Conservation (phyloP, 2,329 filamentous ascomycete genomes). For the Didymella sp. region DNA sequence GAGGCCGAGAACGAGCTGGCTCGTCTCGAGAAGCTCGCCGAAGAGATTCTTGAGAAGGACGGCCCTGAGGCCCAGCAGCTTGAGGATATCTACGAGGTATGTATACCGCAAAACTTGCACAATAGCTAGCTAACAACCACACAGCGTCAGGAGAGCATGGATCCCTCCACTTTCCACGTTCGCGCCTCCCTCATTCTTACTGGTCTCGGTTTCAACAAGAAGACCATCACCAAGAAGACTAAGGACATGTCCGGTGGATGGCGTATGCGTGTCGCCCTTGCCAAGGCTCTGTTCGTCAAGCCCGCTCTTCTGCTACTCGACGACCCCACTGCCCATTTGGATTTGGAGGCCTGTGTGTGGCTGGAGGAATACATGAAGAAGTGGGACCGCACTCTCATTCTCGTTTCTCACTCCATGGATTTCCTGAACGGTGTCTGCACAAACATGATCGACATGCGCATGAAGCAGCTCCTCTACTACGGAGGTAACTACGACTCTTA, state of each 20-base stretch:
- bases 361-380: conserved; percentile 99
- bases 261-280: conserved; percentile 99
- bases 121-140: conserved; percentile 8
- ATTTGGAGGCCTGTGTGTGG: conserved; percentile 99
- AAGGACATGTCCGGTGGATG: conserved; percentile 99
- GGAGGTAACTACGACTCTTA: conserved; percentile 99
- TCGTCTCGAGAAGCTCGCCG: conserved; percentile 84
- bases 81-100: conserved; percentile 93
- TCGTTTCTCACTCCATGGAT: conserved; percentile 98
- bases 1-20: conserved; percentile 95
- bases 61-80: conserved; percentile 90
- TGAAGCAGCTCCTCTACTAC: conserved; percentile 90
- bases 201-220: conserved; percentile 99
- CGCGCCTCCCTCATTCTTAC: conserved; percentile 96
- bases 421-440: conserved; percentile 99
- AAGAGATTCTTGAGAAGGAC: conserved; percentile 88
- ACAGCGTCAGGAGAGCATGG: conserved; percentile 98
- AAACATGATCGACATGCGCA: conserved; percentile 98
- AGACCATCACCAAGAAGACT: conserved; percentile 97
- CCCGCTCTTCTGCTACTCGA: conserved; percentile 94
- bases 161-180: conserved; percentile 94
- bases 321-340: conserved; percentile 98
- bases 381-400: conserved; percentile 95
- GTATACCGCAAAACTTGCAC: conserved; percentile 40
- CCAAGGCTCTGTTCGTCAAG: conserved; percentile 98